Base-by-base conservation (phyloP, 2,329 filamentous ascomycete species). In the Xylaria sp. region DNA sequence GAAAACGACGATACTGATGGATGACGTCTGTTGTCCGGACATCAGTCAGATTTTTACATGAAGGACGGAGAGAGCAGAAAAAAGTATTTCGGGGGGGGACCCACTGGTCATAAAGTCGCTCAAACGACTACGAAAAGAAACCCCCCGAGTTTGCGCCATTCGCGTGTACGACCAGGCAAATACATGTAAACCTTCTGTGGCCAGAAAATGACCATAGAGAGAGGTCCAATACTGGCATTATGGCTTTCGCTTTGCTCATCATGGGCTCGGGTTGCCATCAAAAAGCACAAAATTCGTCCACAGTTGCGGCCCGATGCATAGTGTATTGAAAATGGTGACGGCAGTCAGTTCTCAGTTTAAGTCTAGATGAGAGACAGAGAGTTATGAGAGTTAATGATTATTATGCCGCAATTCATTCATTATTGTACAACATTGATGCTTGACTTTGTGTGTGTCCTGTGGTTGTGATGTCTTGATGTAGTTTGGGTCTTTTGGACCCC, bases 1-100 rank as follows among this genome's bases (percentile, higher is more conserved):
- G 30, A 56, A 30, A 30, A 58, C 56, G 59, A 59, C 46, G 57
- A 59, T 39, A 19, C 48, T 16, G 50, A 58, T 50, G 56, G 56
- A 56, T 50, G 46, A 53, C 47, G 46, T 7, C 18, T 39, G 6
- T 19, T 51, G 7, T 52, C 16, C 4, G 30, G 54, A 30, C 49
- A 53, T 46, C 52, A 18, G 48, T 54, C 55, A 39, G 44, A 50
- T 37, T 4, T 57, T 42, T 19, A 57, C 42, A 37, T 58, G 52
- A 55, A 53, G 42, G 57, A 42, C 16, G 16, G 50, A 50, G 51
- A 30, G 23, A 30, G 39, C 30, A 9, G 11, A 13, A 55, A 55
- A 30, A 44, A 62, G 16, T 57, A 55, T 58, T 23, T 44, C 42
- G 16, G 42, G 30, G 54, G 34, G 35, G 8, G 7, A 44, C 5